These are phyloP conservation scores for Debaryomyces subglobosus DNA, from an alignment of 1,139 yeast species.

Conservation along the genomic window DNA sequence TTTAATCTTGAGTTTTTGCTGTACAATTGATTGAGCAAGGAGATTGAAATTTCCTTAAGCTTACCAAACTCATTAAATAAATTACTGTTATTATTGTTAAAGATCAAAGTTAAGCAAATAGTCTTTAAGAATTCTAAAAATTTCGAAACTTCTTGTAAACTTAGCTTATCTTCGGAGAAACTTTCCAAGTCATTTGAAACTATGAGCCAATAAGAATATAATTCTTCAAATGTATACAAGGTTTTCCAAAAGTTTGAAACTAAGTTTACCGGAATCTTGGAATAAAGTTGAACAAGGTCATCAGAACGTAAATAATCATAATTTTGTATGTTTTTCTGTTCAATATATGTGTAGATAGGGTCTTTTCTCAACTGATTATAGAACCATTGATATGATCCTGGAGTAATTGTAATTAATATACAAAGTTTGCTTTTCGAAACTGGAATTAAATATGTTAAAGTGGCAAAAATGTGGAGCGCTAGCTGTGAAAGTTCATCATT, in stretches of 20 bases:
- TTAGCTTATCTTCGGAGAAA: conserved; percentile 46
- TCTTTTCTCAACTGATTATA: conserved; percentile 22
- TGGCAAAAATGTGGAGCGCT: conserved; percentile 27
- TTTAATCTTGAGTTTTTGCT: conserved; percentile 66
- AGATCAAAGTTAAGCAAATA: conserved; percentile 57
- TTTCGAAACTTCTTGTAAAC: conserved; percentile 44
- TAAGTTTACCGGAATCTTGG: conserved; percentile 5
- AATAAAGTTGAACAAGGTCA: conserved; percentile 18
- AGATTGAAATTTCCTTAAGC: conserved; percentile 44
- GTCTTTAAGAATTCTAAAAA: conserved; percentile 56
- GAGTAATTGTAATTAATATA: conserved; percentile 40
- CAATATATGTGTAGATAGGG: conserved; percentile 22
- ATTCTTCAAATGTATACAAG: conserved; percentile 40
- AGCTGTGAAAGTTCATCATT: conserved; percentile 14
- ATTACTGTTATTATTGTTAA: conserved; percentile 33
- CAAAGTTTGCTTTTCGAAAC: conserved; percentile 34
- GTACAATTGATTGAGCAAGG: conserved; percentile 69
- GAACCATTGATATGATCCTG: conserved; percentile 36
- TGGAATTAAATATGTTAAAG: conserved; percentile 35
- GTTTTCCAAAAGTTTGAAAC: conserved; percentile 35
- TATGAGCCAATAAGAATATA: conserved; percentile 51
- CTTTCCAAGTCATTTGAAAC: conserved; percentile 75
- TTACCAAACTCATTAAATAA: conserved; percentile 23
- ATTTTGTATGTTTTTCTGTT: background rate
- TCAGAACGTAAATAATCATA: conserved; percentile 26